phyloP scores from a whole-genome alignment of 306 rosid genomes.

The Parietaria judaica region DNA sequence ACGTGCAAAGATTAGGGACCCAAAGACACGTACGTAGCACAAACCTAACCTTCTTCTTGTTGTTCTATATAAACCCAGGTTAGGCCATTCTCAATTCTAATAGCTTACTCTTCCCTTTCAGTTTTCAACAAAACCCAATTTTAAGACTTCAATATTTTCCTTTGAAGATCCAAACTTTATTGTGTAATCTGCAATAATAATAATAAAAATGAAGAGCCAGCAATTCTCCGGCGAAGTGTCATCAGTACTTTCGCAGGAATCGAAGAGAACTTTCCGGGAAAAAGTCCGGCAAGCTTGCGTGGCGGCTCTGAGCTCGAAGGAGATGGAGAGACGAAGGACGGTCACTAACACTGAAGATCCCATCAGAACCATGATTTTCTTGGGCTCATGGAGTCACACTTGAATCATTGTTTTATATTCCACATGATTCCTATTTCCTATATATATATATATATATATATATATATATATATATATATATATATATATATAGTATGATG shows the following conservation, averaged over 20 bases:
- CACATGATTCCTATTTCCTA: no score
- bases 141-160: background rate
- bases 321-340: slow-evolving; percentile 27
- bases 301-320: slow-evolving; percentile 16
- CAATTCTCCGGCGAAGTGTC: slow-evolving; percentile 18
- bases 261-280: slow-evolving; percentile 24
- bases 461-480: no score
- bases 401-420: background rate
- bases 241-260: slow-evolving; percentile 1
- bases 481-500: no score
- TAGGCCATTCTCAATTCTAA: slow-evolving; percentile 3
- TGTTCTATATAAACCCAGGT: slow-evolving; percentile 16
- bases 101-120: background rate
- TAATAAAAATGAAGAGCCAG: slow-evolving; percentile 21
- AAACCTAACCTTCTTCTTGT: background rate
- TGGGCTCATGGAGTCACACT: slow-evolving; percentile 48
- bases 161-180: background rate
- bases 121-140: no score
- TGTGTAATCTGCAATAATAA: background rate
- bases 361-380: slow-evolving; percentile 39
- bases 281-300: slow-evolving; percentile 22
- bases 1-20: background rate
- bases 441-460: no score
- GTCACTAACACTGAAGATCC: slow-evolving; percentile 32
- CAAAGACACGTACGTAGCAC: background rate